Conservation (phyloP, 169 alveolate species). For the Eimeria necatrix region DNA sequence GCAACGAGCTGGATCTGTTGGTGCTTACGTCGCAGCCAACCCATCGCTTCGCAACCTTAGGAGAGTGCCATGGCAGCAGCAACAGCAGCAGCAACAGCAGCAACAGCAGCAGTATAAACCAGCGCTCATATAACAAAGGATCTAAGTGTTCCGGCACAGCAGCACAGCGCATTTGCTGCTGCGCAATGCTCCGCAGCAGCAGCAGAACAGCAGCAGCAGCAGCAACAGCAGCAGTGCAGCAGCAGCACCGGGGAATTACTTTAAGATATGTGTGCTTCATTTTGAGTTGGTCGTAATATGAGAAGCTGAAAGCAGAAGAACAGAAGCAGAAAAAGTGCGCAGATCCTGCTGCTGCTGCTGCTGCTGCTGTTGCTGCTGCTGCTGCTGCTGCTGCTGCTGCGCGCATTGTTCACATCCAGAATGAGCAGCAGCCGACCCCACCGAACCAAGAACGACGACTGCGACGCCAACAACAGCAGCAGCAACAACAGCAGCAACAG, state of each 20-base stretch:
- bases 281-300: slow-evolving; percentile 1
- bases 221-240: slow-evolving; percentile 5
- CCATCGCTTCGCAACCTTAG: not conserved
- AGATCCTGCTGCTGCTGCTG: not conserved
- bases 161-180: not conserved
- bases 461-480: no score
- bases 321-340: not conserved
- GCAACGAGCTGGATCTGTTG: not conserved
- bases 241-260: not conserved
- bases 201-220: slow-evolving; percentile 9
- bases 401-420: not conserved
- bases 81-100: slow-evolving; percentile 21
- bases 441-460: no score
- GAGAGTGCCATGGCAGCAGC: slow-evolving; percentile 31
- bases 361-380: not conserved
- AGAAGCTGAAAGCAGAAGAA: not conserved
- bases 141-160: not conserved
- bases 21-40: not conserved
- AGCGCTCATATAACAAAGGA: not conserved
- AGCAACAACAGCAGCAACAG: no score
- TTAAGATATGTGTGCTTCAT: slow-evolving; percentile 30
- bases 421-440: no score
- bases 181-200: not conserved
- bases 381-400: not conserved
- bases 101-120: not conserved